Percentiles rank a stretch among this genome's conserved stretches.
Evolutionary conservation across 179 eudicot species (phyloP).

Genomic region (Silene vulgaris): DNA sequence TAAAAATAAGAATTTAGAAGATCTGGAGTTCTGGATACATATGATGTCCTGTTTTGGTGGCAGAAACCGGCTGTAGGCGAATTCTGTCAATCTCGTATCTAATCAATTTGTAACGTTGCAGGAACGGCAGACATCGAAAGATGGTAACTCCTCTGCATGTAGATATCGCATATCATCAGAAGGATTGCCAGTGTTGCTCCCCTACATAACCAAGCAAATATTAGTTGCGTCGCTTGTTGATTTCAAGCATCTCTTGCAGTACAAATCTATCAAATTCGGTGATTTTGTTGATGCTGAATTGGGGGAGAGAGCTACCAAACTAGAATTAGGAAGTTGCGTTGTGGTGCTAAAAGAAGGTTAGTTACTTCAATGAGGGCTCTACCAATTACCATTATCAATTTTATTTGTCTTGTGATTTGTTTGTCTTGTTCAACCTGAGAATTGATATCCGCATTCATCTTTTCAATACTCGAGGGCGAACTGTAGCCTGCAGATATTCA

Average conservation of each 20-base stretch:
- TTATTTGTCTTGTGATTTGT: background rate
- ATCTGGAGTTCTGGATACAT: too few species aligned
- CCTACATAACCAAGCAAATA: conserved; percentile 81
- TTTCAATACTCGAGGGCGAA: background rate
- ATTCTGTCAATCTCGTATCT: conserved; percentile 1
- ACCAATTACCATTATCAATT: background rate
- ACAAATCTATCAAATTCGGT: conserved; percentile 60
- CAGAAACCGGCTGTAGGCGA: background rate
- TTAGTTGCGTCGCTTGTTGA: conserved; percentile 54
- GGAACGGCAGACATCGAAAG: conserved; percentile 88
- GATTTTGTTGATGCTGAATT: conserved; percentile 72
- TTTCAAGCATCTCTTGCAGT: conserved; percentile 80
- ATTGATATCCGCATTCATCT: background rate
- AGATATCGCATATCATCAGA: conserved; percentile 87
- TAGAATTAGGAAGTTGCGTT: conserved; percentile 71
- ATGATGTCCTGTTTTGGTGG: too few species aligned
- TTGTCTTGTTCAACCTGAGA: background rate
- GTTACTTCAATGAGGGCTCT: conserved; percentile 16
- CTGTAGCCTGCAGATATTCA: background rate
- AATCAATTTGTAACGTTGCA: conserved; percentile 21
- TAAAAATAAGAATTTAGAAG: too few species aligned
- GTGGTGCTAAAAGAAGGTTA: conserved; percentile 68
- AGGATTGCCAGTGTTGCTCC: conserved; percentile 84
- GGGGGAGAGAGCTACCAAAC: conserved; percentile 54
- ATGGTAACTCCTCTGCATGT: conserved; percentile 63